phyloP scores from a whole-genome alignment of 202 grass and related monocot species.

The Saccharum hybrid region DNA sequence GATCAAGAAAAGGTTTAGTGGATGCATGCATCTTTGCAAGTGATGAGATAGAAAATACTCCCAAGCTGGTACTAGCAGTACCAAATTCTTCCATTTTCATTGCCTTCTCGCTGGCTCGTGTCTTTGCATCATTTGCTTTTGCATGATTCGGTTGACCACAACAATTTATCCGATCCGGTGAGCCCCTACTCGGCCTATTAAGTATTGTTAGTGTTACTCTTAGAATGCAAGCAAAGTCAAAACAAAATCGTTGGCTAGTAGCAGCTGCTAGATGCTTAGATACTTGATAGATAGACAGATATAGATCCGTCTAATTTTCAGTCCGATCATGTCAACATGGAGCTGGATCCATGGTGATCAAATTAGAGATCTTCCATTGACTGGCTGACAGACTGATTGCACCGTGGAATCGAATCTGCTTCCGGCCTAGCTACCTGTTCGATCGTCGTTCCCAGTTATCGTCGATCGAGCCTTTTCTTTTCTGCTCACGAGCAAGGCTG shows the following conservation, averaged over 20 bases:
- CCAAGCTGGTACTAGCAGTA: constrained; percentile 28
- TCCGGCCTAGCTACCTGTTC: neutral
- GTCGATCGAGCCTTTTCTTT: neutral
- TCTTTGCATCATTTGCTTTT: constrained; percentile 45
- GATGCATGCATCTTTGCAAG: constrained; percentile 24
- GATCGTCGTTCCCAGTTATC: neutral
- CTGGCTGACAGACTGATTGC: constrained; percentile 7
- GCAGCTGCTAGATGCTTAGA: neutral
- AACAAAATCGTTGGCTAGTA: constrained; percentile 5
- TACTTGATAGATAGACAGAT: neutral
- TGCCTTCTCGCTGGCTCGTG: neutral
- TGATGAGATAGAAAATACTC: constrained; percentile 43
- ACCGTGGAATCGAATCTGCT: constrained; percentile 15
- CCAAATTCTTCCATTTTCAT: neutral
- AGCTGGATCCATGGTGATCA: neutral
- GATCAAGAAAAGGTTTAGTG: neutral
- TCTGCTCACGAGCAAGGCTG: neutral
- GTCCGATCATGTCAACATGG: constrained; percentile 3
- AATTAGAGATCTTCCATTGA: neutral
- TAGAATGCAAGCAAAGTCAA: neutral
- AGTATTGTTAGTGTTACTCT: neutral
- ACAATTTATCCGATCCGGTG: neutral
- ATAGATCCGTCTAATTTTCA: neutral
- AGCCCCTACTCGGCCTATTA: neutral
- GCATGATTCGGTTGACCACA: constrained; percentile 30